Conservation (phyloP, 345 rosid species). For the Litchi chinensis region DNA sequence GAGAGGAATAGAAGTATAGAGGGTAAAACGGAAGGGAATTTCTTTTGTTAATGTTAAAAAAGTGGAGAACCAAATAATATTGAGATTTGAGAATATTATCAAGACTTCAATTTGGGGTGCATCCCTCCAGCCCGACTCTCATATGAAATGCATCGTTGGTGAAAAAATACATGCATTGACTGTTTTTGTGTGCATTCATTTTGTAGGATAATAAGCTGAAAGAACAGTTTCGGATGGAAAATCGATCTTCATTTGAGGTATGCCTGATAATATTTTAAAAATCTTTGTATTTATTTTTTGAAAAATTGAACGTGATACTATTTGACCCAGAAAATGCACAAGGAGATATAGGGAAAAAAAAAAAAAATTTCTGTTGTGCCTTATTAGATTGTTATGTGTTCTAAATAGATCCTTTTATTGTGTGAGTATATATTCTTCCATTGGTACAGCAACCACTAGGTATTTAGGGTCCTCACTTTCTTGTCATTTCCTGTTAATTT, state of each 20-base stretch:
- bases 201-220: conserved; percentile 61
- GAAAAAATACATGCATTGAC: not conserved
- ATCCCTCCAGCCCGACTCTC: not conserved
- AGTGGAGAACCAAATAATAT: not conserved
- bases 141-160: not conserved
- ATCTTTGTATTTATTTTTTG: not conserved
- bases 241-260: conserved; percentile 58
- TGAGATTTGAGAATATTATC: not conserved
- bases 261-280: conserved; percentile 5
- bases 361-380: not conserved
- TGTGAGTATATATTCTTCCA: not conserved
- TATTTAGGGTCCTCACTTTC: conserved; percentile 13
- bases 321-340: conserved; percentile 9
- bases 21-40: not conserved
- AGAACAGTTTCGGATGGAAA: conserved; percentile 55
- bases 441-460: not conserved
- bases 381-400: not conserved
- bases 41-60: not conserved
- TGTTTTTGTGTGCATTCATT: conserved; percentile 17
- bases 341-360: not conserved
- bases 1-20: not conserved
- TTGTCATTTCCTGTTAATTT: conserved; percentile 21
- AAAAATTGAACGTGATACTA: not conserved
- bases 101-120: not conserved
- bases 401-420: not conserved